A percentile compares a stretch with the other conserved stretches of the same genome.
Conservation (phyloP, 148 eudicot species). For the Rheum nobile region DNA sequence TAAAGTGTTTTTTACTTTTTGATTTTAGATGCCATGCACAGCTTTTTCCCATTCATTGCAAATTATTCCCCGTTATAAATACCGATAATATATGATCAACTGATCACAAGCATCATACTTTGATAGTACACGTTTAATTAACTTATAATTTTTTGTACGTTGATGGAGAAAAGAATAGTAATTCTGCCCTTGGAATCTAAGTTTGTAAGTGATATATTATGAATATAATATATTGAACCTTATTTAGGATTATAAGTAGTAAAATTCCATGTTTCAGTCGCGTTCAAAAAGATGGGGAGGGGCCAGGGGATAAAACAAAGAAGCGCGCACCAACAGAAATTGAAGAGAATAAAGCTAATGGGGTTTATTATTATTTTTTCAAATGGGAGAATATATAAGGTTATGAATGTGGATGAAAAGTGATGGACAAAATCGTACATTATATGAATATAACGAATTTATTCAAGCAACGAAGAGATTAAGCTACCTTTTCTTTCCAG, state of each 20-base stretch:
- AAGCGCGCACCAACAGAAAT: background rate
- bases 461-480: background rate
- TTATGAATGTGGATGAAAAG: background rate
- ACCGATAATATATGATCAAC: no score
- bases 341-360: background rate
- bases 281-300: conserved; percentile 4
- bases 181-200: background rate
- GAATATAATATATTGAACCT: background rate
- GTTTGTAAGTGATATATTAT: background rate
- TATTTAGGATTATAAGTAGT: background rate
- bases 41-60: background rate
- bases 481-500: background rate
- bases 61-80: no score
- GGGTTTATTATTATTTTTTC: background rate
- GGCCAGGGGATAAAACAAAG: conserved; percentile 4
- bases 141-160: no score
- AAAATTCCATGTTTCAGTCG: background rate
- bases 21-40: background rate
- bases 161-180: background rate
- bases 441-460: background rate
- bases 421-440: background rate
- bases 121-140: no score
- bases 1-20: conserved; percentile 5
- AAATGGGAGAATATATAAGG: conserved; percentile 1
- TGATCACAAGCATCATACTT: background rate